These are phyloP conservation scores for Thelonectria blattea DNA, from an alignment of 2,329 filamentous ascomycete species.

Conservation along the genomic window DNA sequence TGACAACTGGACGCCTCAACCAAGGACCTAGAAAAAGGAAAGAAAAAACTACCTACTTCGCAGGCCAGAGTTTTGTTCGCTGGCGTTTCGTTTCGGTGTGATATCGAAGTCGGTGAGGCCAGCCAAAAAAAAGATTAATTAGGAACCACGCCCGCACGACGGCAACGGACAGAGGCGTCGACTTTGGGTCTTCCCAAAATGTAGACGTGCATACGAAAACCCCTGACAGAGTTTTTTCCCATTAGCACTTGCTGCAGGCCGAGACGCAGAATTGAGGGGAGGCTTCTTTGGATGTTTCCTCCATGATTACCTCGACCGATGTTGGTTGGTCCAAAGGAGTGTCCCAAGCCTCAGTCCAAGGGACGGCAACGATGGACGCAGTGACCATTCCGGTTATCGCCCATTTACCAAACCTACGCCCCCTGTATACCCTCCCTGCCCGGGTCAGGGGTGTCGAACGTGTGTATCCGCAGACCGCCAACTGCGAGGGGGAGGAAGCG, in stretches of 20 bases:
- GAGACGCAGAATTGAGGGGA: not conserved
- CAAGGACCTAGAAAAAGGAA: not conserved
- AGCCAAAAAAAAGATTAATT: not conserved
- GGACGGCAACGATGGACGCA: constrained; percentile 1
- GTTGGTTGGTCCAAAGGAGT: not conserved
- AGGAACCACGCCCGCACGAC: not conserved
- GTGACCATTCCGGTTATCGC: constrained; percentile 10
- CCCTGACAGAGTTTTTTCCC: not conserved
- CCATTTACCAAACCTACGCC: not conserved
- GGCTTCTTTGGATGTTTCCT: not conserved
- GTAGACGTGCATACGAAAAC: not conserved
- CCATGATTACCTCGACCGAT: not conserved
- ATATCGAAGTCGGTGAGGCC: constrained; percentile 44
- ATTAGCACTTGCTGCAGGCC: not conserved
- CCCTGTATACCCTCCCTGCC: too few species aligned
- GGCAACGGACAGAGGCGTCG: not conserved
- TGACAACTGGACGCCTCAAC: not conserved
- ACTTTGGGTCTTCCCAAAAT: not conserved
- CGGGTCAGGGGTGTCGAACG: not conserved
- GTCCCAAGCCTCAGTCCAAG: constrained; percentile 20
- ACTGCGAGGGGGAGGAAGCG: constrained; percentile 3
- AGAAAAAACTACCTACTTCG: not conserved
- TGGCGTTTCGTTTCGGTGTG: constrained; percentile 38
- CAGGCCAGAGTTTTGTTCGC: not conserved
- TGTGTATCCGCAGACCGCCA: constrained; percentile 12